phyloP scores from a whole-genome alignment of 2,329 filamentous ascomycete species.

The Venturia pyrina region DNA sequence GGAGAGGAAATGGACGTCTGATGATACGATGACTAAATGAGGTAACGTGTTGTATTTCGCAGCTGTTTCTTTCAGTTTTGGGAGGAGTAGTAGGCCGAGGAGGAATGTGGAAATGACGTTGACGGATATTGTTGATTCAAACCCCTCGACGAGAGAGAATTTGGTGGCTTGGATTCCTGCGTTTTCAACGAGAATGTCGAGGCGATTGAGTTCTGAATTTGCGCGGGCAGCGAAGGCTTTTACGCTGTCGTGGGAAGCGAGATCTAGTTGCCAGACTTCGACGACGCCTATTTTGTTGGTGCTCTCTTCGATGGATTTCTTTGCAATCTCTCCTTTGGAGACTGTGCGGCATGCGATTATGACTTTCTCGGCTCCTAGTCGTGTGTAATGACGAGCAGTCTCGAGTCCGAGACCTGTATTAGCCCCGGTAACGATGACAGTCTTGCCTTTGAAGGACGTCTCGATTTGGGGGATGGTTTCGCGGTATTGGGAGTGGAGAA shows the following conservation, averaged over 20 bases:
- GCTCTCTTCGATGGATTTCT: constrained; percentile 28
- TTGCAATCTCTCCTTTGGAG: constrained; percentile 36
- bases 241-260: constrained; percentile 30
- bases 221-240: constrained; percentile 24
- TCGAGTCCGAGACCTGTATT: constrained; percentile 40
- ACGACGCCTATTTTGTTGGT: constrained; percentile 22
- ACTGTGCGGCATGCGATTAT: constrained; percentile 37
- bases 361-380: constrained; percentile 30
- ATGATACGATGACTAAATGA: constrained; percentile 14
- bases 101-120: constrained; percentile 13
- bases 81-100: constrained; percentile 11
- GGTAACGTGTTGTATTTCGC: not conserved
- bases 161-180: constrained; percentile 20
- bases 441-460: constrained; percentile 27
- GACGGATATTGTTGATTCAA: constrained; percentile 6
- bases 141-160: constrained; percentile 3
- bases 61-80: constrained; percentile 8
- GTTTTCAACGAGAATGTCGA: constrained; percentile 30
- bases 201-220: constrained; percentile 19
- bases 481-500: constrained; percentile 33
- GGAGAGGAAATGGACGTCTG: constrained; percentile 14
- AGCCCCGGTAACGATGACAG: constrained; percentile 38
- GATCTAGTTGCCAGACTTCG: constrained; percentile 38
- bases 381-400: constrained; percentile 32
- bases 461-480: constrained; percentile 25